Base-by-base conservation (phyloP, 139 green algal genomes). In the Parachlorella kessleri region DNA sequence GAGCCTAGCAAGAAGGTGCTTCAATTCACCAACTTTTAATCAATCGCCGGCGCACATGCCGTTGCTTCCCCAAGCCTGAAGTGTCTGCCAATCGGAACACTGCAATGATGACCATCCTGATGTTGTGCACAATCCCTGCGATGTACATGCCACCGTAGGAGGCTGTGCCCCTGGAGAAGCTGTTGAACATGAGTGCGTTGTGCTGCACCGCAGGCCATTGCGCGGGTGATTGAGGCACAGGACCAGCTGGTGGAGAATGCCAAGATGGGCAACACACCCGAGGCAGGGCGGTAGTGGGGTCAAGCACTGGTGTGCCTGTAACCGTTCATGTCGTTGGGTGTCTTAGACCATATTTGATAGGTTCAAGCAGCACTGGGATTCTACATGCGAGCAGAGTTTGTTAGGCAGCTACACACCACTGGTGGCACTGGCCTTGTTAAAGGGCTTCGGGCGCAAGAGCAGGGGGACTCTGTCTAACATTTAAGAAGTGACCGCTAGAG, bases 1-100 rank as follows among this genome's bases (percentile, higher is more conserved):
- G 96, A 99, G 88, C 95, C 93, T 37, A 96, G 88, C 88, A 99
- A 98, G 84, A 93, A 94, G 77, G 81, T 85, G 21, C 80, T 87
- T 53, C 2, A 30, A 33, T 32, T 26, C 54, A 48, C 18, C 6
- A 30, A n/a, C 10, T 7, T 70, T 66, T 75, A 76, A 68, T 72
- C 76, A 4, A 70, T 83, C 66, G 75, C 77, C 6, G 64, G 30
- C 30, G 24, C 30, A 2, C 64, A 30, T 70, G 64, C 30, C 30
- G 18, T 3, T 3, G 5, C 3, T 40, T 30, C 64, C 5, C 30
- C 64, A 38, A 14, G 64, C 4, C 30, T 6, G 30, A 38, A 10
- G n/a, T 8, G 28, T 30, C 4, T 70, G 4, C n/a, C 5, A 10
- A 21, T 30, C 39, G 28, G 24, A 39, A 32, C 9, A 6, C 33